Evolutionary conservation across 495 filamentous ascomycete species (phyloP).

Genomic region (Neurospora tetrasperma): DNA sequence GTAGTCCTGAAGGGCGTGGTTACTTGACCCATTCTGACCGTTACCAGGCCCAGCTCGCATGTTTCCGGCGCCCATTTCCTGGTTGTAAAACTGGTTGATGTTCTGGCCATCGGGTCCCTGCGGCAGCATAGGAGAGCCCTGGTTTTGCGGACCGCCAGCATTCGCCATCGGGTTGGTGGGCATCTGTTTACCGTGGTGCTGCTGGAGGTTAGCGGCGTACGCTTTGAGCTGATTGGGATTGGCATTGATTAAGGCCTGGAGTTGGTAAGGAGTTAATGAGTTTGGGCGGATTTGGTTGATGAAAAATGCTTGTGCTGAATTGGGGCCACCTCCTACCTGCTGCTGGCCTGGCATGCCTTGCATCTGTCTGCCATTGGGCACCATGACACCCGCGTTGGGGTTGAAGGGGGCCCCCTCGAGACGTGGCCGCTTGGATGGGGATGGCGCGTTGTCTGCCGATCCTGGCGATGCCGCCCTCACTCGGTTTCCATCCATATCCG

Average conservation of each 20-base stretch:
- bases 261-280: slow-evolving; percentile 64
- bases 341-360: slow-evolving; percentile 64
- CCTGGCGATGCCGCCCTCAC: slow-evolving; percentile 72
- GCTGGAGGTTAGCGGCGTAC: slow-evolving; percentile 73
- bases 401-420: slow-evolving; percentile 63
- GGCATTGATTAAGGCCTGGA: slow-evolving; percentile 57
- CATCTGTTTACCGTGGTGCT: slow-evolving; percentile 72
- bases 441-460: slow-evolving; percentile 77
- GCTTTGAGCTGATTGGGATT: slow-evolving; percentile 51
- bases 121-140: slow-evolving; percentile 73
- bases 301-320: slow-evolving; percentile 48
- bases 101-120: slow-evolving; percentile 55
- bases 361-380: slow-evolving; percentile 64
- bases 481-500: slow-evolving; percentile 77
- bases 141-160: slow-evolving; percentile 40
- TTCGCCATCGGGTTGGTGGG: slow-evolving; percentile 53
- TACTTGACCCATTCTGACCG: slow-evolving; percentile 53
- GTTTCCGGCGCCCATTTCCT: slow-evolving; percentile 41
- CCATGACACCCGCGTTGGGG: slow-evolving; percentile 56
- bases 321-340: slow-evolving; percentile 52
- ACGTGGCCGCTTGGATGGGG: slow-evolving; percentile 84
- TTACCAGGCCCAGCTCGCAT: slow-evolving; percentile 49
- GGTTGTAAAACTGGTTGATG: slow-evolving; percentile 59
- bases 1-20: slow-evolving; percentile 94
- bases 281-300: slow-evolving; percentile 68